These are phyloP conservation scores for Hypoxylon sp. DNA, from an alignment of 2,329 filamentous ascomycete genomes.

Conservation along the genomic window DNA sequence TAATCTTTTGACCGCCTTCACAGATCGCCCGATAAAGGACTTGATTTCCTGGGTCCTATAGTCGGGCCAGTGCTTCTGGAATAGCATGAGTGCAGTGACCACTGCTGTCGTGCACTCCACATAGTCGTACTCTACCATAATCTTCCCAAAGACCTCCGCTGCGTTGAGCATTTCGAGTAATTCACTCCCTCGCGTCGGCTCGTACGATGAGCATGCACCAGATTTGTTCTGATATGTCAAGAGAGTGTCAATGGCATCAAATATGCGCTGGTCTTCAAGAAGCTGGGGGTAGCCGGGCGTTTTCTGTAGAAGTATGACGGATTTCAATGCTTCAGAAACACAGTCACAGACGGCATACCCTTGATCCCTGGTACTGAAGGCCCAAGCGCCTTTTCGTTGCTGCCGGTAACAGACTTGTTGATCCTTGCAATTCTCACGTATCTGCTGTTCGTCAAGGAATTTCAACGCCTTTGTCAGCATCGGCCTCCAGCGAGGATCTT, in stretches of 20 bases:
- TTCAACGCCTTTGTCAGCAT: constrained; percentile 87
- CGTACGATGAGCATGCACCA: constrained; percentile 92
- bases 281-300: constrained; percentile 80
- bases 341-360: constrained; percentile 97
- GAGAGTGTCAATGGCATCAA: constrained; percentile 90
- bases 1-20: constrained; percentile 84
- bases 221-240: constrained; percentile 90
- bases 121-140: constrained; percentile 99
- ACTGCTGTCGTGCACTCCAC: constrained; percentile 97
- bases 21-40: constrained; percentile 78
- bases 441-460: constrained; percentile 93
- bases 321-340: constrained; percentile 90
- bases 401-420: constrained; percentile 90
- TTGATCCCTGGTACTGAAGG: constrained; percentile 92
- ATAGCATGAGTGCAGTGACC: constrained; percentile 87
- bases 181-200: constrained; percentile 82
- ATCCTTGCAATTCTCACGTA: constrained; percentile 84
- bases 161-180: constrained; percentile 90
- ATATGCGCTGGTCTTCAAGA: constrained; percentile 82
- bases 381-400: constrained; percentile 92
- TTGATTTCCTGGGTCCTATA: constrained; percentile 85
- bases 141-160: constrained; percentile 94
- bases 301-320: constrained; percentile 86
- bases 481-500: constrained; percentile 81
- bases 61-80: constrained; percentile 83